Percentiles rank a stretch among this genome's conserved stretches.
Conservation (phyloP, 768 basidiomycete species). For the Naganishia kalamii region DNA sequence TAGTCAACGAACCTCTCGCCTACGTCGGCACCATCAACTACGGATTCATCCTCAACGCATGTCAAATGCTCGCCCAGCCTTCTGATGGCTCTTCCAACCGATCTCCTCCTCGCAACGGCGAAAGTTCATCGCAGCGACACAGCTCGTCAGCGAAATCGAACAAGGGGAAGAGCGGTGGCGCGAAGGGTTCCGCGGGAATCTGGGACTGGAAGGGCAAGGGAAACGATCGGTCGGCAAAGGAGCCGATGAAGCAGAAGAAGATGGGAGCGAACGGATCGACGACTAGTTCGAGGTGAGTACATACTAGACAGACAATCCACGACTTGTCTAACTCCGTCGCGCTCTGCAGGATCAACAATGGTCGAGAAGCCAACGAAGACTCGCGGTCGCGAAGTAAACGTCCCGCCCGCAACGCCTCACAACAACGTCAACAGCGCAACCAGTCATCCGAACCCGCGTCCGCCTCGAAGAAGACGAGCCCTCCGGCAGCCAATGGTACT, state of each 20-base stretch:
- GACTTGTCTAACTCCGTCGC: not conserved
- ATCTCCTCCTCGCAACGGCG: not conserved
- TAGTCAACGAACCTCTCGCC: not conserved
- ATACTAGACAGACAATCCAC: not conserved
- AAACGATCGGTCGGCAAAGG: not conserved
- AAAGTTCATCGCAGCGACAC: not conserved
- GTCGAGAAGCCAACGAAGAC: not conserved
- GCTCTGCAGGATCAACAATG: not conserved
- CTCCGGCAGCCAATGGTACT: not conserved
- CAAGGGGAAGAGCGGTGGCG: not conserved
- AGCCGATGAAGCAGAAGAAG: not conserved
- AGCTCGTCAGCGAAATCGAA: not conserved
- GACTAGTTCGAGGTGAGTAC: not conserved
- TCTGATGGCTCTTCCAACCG: not conserved
- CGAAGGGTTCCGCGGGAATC: not conserved
- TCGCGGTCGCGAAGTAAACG: not conserved
- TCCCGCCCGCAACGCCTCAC: not conserved
- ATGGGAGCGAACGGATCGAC: not conserved
- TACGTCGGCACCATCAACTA: conserved; percentile 11
- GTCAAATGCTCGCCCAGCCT: not conserved
- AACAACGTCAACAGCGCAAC: conserved; percentile 10
- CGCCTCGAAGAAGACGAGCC: not conserved
- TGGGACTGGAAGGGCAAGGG: conserved; percentile 2
- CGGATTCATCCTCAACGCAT: conserved; percentile 7
- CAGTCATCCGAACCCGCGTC: not conserved